These are phyloP conservation scores for Chlorophyllum brunneum DNA, from an alignment of 768 basidiomycete genomes.

Conservation along the genomic window DNA sequence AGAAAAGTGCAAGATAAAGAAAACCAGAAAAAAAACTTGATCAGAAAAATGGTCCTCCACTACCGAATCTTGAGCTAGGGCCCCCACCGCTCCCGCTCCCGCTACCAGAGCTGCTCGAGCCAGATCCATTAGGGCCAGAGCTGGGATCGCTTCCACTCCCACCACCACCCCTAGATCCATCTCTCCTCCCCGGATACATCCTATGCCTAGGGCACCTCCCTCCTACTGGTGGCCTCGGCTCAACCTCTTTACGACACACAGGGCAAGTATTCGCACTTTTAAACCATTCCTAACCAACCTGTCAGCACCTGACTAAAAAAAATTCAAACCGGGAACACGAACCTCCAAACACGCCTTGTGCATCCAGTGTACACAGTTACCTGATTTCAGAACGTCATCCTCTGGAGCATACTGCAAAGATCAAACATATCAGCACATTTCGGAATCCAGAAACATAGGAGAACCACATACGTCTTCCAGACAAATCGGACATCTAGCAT, in stretches of 20 bases:
- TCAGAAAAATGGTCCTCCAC: not conserved
- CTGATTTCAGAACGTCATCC: constrained; percentile 64
- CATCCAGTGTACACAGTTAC: constrained; percentile 76
- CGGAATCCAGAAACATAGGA: not conserved
- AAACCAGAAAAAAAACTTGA: not conserved
- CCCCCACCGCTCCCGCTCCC: not conserved
- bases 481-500: constrained; percentile 79
- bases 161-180: not conserved
- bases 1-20: not conserved
- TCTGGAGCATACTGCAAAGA: constrained; percentile 60
- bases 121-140: not conserved
- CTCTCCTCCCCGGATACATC: not conserved
- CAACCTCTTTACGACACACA: constrained; percentile 68
- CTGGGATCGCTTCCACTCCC: not conserved
- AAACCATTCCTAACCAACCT: constrained; percentile 66
- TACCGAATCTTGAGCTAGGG: not conserved
- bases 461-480: constrained; percentile 66
- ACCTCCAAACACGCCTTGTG: constrained; percentile 76
- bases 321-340: constrained; percentile 17
- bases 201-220: not conserved
- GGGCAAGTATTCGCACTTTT: constrained; percentile 74
- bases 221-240: not conserved
- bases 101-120: not conserved
- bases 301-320: not conserved
- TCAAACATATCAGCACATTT: constrained; percentile 7